Conservation (phyloP, 2,329 filamentous ascomycete species). For the Fusarium humuli region DNA sequence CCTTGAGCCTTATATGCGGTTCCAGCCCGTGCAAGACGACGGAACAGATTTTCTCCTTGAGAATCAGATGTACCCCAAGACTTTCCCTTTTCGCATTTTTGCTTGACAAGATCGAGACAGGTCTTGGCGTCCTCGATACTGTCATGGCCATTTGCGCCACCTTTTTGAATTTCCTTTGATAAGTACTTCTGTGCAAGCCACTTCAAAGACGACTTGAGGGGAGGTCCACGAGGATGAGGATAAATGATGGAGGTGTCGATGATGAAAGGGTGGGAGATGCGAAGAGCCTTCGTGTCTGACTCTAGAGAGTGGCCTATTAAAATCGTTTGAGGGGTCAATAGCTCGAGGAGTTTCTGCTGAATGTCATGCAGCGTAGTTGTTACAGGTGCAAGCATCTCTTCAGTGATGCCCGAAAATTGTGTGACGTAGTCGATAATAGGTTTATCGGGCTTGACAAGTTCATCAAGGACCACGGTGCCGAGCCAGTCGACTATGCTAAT, state of each 20-base stretch:
- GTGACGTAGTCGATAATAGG: conserved; percentile 96
- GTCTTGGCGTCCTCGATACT: conserved; percentile 92
- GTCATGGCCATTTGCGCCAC: conserved; percentile 81
- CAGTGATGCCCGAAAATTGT: conserved; percentile 90
- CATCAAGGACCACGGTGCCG: conserved; percentile 83
- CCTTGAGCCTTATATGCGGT: conserved; percentile 72
- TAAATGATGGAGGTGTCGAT: conserved; percentile 92
- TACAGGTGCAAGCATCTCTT: conserved; percentile 82
- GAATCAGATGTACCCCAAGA: conserved; percentile 84
- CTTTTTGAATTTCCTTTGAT: conserved; percentile 87
- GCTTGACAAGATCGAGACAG: conserved; percentile 91
- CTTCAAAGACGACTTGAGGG: conserved; percentile 90
- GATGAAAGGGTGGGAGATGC: conserved; percentile 90
- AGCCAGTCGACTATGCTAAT: conserved; percentile 91
- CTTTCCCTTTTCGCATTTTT: conserved; percentile 94
- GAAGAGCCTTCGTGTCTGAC: conserved; percentile 85
- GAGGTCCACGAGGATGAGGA: conserved; percentile 89
- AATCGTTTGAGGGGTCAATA: conserved; percentile 79
- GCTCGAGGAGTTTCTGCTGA: conserved; percentile 77
- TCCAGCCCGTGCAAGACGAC: conserved; percentile 75
- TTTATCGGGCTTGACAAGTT: conserved; percentile 89
- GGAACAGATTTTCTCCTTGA: conserved; percentile 89
- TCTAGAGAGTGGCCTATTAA: conserved; percentile 85
- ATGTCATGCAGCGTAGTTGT: conserved; percentile 88
- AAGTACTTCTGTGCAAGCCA: conserved; percentile 90